Base-by-base conservation (phyloP, 345 rosid species). In the Citropsis articulata region DNA sequence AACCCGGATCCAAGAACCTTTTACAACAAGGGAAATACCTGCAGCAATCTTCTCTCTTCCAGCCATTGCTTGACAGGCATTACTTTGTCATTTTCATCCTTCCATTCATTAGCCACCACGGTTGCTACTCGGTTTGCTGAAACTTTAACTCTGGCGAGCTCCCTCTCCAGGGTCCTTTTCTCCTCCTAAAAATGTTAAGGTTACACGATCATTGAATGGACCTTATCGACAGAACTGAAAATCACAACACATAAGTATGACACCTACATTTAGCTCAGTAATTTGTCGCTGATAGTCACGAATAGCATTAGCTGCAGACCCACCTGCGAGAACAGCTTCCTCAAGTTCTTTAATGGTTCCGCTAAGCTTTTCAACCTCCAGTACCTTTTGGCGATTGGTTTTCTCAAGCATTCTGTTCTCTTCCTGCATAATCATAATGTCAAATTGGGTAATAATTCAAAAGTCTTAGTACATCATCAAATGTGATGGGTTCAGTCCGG, bases 31-130 rank as follows among this genome's bases (percentile, higher is more conserved):
- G 78, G 28, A 55, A 71, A 24, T 86, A 95, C 98, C 95, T 94
- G 99, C 64, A 94, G 79, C 66, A 96, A 33, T 85, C 89, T 89
- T 86, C 98, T 90, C 83, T 94, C 97, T 83, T 91, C 95, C 56
- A 94, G 90, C 98, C 98, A 94, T 81, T 92, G 88, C 85, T 82
- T 92, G 69, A 96, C 91, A 0, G 99, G 98, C 92, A 96, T 96
- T 14, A 96, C 97, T 88, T 87, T 89, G 80, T 88, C 94, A 72
- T 89, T 90, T 67, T 94, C 99, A 88, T 90, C 98, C 83, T 96
- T 96, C 99, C 99, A 94, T 76, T 90, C 97, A 72, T 94, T 96
- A 71, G 99, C 99, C 73, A 91, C 90, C 2, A 89, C 95, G 8
- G 94, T 84, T 3, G 99, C 98, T 35, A 94, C 95, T 21, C 98